These are phyloP conservation scores for Ligustrum vulgare DNA, from an alignment of 257 asterid species.

Conservation along the genomic window DNA sequence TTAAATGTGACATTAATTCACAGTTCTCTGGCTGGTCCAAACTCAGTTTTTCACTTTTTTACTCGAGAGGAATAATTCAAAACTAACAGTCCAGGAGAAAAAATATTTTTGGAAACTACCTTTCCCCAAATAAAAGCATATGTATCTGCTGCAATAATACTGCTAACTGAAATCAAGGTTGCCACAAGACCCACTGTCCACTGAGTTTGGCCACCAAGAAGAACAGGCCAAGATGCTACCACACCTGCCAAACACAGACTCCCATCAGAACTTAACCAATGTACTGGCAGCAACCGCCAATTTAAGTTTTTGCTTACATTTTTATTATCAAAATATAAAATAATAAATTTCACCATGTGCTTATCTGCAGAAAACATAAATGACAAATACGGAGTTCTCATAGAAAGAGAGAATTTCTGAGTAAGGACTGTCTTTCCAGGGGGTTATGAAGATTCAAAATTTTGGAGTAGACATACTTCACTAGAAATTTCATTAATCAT, in stretches of 20 bases:
- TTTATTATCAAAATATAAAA: neutral
- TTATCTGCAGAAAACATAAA: neutral
- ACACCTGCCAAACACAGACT: slow-evolving; percentile 43
- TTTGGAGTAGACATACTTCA: slow-evolving; percentile 5
- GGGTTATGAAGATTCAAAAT: slow-evolving; percentile 10
- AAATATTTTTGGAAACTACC: slow-evolving; percentile 36
- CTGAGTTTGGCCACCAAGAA: slow-evolving; percentile 87
- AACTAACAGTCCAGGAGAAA: neutral
- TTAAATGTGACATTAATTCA: neutral
- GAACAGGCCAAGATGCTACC: slow-evolving; percentile 79
- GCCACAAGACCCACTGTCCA: slow-evolving; percentile 99
- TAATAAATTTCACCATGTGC: neutral
- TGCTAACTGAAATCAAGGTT: slow-evolving; percentile 79
- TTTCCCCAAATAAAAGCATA: slow-evolving; percentile 94
- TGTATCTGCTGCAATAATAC: slow-evolving; percentile 97
- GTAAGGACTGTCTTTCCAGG: neutral
- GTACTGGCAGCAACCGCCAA: neutral
- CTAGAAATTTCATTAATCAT: slow-evolving; percentile 15
- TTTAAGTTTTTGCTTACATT: neutral
- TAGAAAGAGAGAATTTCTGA: neutral
- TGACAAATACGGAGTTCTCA: neutral
- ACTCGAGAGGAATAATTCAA: slow-evolving; percentile 21
- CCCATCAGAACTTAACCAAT: neutral
- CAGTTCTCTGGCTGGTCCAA: slow-evolving; percentile 7
- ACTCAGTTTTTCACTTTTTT: slow-evolving; percentile 7